Conservation (phyloP, 2,329 filamentous ascomycete genomes). For the Fonsecaea monophora region DNA sequence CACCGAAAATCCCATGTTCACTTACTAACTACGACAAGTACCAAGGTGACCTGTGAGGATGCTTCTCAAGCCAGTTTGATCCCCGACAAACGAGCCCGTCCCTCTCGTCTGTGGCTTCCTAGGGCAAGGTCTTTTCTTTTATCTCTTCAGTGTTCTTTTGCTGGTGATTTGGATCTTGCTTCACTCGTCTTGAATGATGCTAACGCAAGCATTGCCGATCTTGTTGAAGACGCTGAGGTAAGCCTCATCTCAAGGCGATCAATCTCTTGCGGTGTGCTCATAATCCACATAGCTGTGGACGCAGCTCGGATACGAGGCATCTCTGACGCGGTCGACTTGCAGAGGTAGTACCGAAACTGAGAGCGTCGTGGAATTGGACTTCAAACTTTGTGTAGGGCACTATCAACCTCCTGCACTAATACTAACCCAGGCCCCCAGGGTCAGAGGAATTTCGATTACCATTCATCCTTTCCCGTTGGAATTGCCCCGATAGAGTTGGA, state of each 20-base stretch:
- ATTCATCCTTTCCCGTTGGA: conserved; percentile 15
- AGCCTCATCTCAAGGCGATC: conserved; percentile 13
- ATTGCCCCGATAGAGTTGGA: conserved; percentile 11
- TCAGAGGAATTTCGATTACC: conserved; percentile 11
- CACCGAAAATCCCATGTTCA: conserved; percentile 22
- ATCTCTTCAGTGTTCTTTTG: conserved; percentile 22
- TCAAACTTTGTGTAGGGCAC: conserved; percentile 26
- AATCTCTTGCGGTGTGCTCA: background rate
- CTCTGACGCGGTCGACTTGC: background rate
- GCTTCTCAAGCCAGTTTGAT: conserved; percentile 5
- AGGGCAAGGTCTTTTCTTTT: conserved; percentile 24
- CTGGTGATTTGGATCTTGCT: conserved; percentile 23
- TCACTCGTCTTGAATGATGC: conserved; percentile 2
- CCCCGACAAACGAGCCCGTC: conserved; percentile 7
- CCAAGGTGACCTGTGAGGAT: conserved; percentile 14
- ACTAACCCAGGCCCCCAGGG: conserved; percentile 20
- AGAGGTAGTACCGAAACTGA: background rate
- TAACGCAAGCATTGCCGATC: conserved; percentile 18
- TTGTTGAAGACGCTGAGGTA: conserved; percentile 29
- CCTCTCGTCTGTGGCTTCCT: conserved; percentile 23
- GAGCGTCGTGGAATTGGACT: conserved; percentile 15
- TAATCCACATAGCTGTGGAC: conserved; percentile 30
- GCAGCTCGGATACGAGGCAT: conserved; percentile 32
- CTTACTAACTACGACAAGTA: conserved; percentile 15
- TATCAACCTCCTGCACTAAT: background rate